Evolutionary conservation across 345 rosid genomes (phyloP), one percentile per base, ranked within the genome.

Genomic region (Angophora floribunda): DNA sequence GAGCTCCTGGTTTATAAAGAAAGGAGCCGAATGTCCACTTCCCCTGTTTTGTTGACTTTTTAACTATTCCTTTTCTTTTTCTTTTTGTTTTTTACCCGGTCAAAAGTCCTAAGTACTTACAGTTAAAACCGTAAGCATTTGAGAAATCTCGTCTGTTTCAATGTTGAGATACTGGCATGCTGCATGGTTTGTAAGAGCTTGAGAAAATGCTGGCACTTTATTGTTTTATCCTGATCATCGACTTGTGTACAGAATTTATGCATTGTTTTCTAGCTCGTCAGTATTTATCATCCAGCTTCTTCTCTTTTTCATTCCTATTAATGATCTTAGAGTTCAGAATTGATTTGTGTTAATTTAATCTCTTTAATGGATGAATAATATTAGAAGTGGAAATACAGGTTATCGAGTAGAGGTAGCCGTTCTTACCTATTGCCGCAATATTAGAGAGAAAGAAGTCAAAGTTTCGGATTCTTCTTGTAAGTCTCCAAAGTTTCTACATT

Each of bases 381-480:
- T 97, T 78, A 89, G 89, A 89, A 90, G 94, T 52, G 95, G 91
- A 85, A 98, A 94, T 91, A 94, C 88, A 88, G 98, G 97, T 28
- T 95, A 98, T 86, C 89, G 87, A 44, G 94, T 98, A 9, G 94
- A 95, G 93, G 86, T 97, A 49, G 91, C 91, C 6, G 96, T 94
- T 67, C 94, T 96, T 90, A 98, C 99, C 41, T 98, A 94, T 90
- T 89, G 89, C 91, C 92, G 89, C 12, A 90, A 91, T 87, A 89
- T 93, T 87, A 90, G 88, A 88, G 88, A 88, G 94, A 92, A 30
- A 93, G 50, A 88, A 92, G 89, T 93, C 98, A 10, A 95, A 94
- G 93, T 96, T 95, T 87, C 93, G 98, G 90, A 94, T 98, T 88
- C 98, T 98, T 89, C 98, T 98, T 84, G 99, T 98, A 95, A 94